Conservation (phyloP, 164 flowering plant species). For the Brasenia schreberi region DNA sequence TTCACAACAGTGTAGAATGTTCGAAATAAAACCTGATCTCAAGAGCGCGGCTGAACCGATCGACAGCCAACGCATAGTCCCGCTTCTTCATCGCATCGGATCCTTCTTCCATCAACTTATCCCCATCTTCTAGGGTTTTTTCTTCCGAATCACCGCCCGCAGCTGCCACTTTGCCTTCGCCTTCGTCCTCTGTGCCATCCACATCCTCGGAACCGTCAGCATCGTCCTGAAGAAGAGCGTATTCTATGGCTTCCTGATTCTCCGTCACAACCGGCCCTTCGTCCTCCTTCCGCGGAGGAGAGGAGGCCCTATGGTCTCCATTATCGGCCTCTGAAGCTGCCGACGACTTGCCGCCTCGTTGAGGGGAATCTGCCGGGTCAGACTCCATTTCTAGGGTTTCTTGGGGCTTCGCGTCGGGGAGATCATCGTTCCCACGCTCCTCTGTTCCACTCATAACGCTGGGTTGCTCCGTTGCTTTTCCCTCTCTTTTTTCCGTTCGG, state of each 20-base stretch:
- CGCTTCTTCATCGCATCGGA: constrained; percentile 33
- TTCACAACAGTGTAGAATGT: background rate
- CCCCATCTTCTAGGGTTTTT: constrained; percentile 47
- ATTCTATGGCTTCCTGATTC: constrained; percentile 5
- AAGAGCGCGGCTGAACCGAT: constrained; percentile 84
- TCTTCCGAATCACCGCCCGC: constrained; percentile 16
- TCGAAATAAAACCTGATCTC: constrained; percentile 60
- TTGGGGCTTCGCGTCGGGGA: constrained; percentile 2
- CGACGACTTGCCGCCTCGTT: background rate
- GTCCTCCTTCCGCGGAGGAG: constrained; percentile 3
- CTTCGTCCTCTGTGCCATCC: constrained; percentile 11
- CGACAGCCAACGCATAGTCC: constrained; percentile 56
- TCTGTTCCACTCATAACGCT: background rate
- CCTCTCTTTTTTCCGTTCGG: background rate
- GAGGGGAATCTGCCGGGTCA: background rate
- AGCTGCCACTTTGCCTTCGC: constrained; percentile 32
- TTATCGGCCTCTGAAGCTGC: background rate
- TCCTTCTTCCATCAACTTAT: constrained; percentile 59
- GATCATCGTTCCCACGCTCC: background rate
- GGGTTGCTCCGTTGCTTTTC: constrained; percentile 1
- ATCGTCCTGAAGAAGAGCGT: background rate
- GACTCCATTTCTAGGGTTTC: constrained; percentile 6
- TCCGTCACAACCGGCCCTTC: background rate
- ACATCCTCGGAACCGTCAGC: constrained; percentile 14
- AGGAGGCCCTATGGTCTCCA: background rate